Conservation (phyloP, 768 basidiomycete genomes). For the Calocera viscosa region DNA sequence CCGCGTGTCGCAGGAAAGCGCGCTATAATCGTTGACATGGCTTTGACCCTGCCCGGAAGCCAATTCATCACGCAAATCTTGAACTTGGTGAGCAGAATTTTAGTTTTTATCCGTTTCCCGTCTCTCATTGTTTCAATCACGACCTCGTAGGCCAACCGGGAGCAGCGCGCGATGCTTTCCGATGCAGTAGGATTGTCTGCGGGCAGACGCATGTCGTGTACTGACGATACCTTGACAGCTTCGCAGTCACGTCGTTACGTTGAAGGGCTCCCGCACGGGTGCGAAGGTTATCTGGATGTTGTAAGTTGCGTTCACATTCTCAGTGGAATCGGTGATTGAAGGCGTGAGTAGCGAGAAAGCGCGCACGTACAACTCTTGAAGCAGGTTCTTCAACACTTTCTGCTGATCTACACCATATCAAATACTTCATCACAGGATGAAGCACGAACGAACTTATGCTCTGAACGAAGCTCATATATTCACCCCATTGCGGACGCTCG, state of each 20-base stretch:
- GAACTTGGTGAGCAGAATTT: slow-evolving; percentile 44
- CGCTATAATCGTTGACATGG: slow-evolving; percentile 77
- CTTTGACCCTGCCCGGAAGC: slow-evolving; percentile 70
- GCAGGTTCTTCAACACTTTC: slow-evolving; percentile 8
- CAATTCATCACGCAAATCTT: slow-evolving; percentile 73
- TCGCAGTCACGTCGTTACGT: slow-evolving; percentile 72
- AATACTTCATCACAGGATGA: slow-evolving; percentile 8
- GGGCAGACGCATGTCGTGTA: background rate
- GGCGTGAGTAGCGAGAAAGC: background rate
- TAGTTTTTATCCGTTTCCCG: background rate
- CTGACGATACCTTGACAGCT: slow-evolving; percentile 30
- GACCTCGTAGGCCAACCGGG: slow-evolving; percentile 57
- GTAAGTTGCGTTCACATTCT: background rate
- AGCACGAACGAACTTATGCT: slow-evolving; percentile 5
- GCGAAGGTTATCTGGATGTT: slow-evolving; percentile 89
- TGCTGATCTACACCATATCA: slow-evolving; percentile 4
- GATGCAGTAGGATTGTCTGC: slow-evolving; percentile 38
- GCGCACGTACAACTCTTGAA: slow-evolving; percentile 6
- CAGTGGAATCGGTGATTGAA: background rate
- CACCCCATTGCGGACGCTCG: background rate
- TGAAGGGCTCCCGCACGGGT: slow-evolving; percentile 83
- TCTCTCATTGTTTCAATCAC: slow-evolving; percentile 13
- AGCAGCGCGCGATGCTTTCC: slow-evolving; percentile 67
- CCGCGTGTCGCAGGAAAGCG: slow-evolving; percentile 57
- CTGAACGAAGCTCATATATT: slow-evolving; percentile 4